phyloP scores from a whole-genome alignment of 345 rosid species.

The Carallia pectinifolia region DNA sequence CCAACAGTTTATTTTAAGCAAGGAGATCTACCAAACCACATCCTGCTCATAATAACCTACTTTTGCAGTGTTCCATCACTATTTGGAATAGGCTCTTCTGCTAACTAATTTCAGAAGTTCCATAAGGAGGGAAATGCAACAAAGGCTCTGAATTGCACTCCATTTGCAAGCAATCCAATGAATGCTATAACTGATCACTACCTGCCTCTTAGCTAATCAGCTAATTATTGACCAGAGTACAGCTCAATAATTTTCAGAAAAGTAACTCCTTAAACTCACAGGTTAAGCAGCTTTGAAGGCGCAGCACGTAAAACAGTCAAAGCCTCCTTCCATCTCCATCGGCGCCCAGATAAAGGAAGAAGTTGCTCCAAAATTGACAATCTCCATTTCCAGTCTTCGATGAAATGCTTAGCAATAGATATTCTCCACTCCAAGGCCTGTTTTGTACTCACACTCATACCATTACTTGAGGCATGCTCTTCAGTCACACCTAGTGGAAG shows the following conservation, averaged over 20 bases:
- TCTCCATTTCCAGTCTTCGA: conserved; percentile 98
- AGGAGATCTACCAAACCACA: too few species aligned
- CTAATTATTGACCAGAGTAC: not conserved
- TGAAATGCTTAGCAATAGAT: conserved; percentile 58
- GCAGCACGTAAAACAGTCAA: conserved; percentile 83
- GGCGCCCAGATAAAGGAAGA: conserved; percentile 81
- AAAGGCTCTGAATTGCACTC: too few species aligned
- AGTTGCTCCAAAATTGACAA: conserved; percentile 87
- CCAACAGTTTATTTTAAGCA: too few species aligned
- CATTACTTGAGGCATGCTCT: conserved; percentile 55
- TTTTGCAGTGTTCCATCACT: too few species aligned
- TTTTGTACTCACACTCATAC: conserved; percentile 49
- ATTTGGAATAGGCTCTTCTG: too few species aligned
- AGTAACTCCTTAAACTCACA: conserved; percentile 50
- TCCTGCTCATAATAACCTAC: too few species aligned
- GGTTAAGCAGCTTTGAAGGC: conserved; percentile 87
- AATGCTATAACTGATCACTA: too few species aligned
- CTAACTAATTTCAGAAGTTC: too few species aligned
- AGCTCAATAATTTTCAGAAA: conserved; percentile 4
- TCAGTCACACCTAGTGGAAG: conserved; percentile 58
- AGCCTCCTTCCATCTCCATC: conserved; percentile 93
- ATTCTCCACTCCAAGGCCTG: conserved; percentile 95
- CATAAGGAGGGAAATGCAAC: too few species aligned
- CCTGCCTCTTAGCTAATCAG: too few species aligned
- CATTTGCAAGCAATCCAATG: too few species aligned